phyloP scores from a whole-genome alignment of 2,329 filamentous ascomycete genomes.

The Pyricularia grisea region DNA sequence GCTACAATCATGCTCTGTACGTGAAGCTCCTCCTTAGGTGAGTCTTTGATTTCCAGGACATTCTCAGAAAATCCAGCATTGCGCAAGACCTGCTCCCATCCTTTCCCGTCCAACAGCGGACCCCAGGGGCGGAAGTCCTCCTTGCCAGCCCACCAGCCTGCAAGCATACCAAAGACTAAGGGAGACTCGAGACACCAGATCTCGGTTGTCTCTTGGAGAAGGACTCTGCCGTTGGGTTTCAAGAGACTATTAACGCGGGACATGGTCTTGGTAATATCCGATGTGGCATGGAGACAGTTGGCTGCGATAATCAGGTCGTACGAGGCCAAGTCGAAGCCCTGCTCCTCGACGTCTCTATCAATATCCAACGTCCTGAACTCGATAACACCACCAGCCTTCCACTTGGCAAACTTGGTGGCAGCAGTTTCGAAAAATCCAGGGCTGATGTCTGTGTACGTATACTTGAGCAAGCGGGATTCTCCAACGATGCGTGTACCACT shows the following conservation, averaged over 20 bases:
- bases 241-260: background rate
- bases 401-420: background rate
- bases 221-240: background rate
- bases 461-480: constrained; percentile 13
- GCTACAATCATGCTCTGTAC: constrained; percentile 10
- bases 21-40: constrained; percentile 6
- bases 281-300: background rate
- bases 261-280: background rate
- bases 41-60: constrained; percentile 7
- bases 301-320: constrained; percentile 1
- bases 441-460: constrained; percentile 33
- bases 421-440: constrained; percentile 26
- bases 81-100: constrained; percentile 7
- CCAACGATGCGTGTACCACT: background rate
- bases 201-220: background rate
- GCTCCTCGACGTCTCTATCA: background rate
- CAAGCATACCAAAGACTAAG: background rate
- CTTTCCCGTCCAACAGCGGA: background rate
- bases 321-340: constrained; percentile 1
- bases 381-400: background rate
- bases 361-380: background rate
- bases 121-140: background rate
- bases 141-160: constrained; percentile 1
- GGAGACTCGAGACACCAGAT: background rate
- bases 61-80: constrained; percentile 6